phyloP scores from a whole-genome alignment of 1,284 basidiomycete species.

The Cutaneotrichosporon arboriforme region DNA sequence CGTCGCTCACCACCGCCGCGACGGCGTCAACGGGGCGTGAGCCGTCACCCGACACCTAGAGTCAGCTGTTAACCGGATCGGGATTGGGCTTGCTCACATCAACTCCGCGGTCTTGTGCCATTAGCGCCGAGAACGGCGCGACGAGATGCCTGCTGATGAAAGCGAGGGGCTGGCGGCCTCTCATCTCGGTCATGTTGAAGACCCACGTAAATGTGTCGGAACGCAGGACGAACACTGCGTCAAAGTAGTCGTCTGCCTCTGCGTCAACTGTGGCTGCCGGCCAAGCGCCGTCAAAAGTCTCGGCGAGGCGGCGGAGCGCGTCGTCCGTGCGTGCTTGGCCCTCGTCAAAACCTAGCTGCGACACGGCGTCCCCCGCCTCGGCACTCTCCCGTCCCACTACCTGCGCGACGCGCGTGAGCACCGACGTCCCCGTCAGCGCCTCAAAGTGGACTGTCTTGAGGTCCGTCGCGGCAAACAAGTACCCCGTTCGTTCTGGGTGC shows the following conservation, averaged over 20 bases:
- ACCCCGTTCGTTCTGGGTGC: conserved; percentile 29
- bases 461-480: conserved; percentile 32
- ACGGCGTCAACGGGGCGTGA: conserved; percentile 3
- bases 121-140: conserved; percentile 20
- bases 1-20: conserved; percentile 13
- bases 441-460: conserved; percentile 27
- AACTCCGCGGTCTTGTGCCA: conserved; percentile 21
- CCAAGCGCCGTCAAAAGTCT: conserved; percentile 18
- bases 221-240: conserved; percentile 18
- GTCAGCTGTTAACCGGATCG: background rate
- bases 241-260: conserved; percentile 28
- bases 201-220: conserved; percentile 20
- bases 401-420: conserved; percentile 20
- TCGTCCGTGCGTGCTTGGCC: conserved; percentile 16
- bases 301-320: conserved; percentile 14
- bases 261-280: conserved; percentile 18
- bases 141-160: conserved; percentile 32
- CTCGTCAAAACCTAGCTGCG: conserved; percentile 6
- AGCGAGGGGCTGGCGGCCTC: conserved; percentile 17
- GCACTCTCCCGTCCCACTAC: conserved; percentile 4
- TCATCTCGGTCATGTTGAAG: conserved; percentile 31
- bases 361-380: conserved; percentile 1
- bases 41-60: background rate
- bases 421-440: conserved; percentile 20
- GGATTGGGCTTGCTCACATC: conserved; percentile 3